These are phyloP conservation scores for Conticribra weissflogii DNA, from an alignment of 108 stramenopile genomes.

Conservation along the genomic window DNA sequence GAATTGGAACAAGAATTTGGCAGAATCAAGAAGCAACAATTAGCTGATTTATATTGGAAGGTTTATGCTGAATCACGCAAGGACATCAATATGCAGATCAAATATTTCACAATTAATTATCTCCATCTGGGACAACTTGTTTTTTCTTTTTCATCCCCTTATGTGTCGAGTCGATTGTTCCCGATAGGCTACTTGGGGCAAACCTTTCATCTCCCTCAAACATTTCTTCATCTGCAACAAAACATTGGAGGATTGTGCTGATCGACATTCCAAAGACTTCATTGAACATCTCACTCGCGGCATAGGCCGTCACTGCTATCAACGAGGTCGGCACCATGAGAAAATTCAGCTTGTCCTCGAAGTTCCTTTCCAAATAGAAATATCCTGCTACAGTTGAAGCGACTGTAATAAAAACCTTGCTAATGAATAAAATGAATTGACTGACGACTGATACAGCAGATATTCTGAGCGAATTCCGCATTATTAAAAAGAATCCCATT, in stretches of 20 bases:
- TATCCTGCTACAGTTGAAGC: slow-evolving; percentile 29
- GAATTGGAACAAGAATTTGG: no score
- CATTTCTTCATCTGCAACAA: slow-evolving; percentile 87
- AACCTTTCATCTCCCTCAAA: slow-evolving; percentile 61
- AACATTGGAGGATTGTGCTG: slow-evolving; percentile 75
- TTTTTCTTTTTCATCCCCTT: slow-evolving; percentile 16
- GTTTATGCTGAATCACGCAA: no score
- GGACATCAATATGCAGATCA: no score
- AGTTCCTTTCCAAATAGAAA: slow-evolving; percentile 27
- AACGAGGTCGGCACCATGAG: slow-evolving; percentile 36
- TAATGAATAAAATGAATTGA: slow-evolving; percentile 62
- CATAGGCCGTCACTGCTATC: slow-evolving; percentile 29
- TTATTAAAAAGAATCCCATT: slow-evolving; percentile 76
- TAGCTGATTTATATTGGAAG: no score
- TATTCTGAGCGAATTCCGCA: slow-evolving; percentile 64
- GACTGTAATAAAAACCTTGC: slow-evolving; percentile 70
- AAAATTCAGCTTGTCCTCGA: slow-evolving; percentile 24
- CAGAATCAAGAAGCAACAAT: no score
- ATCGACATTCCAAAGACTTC: slow-evolving; percentile 79
- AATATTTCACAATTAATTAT: no score
- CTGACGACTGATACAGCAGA: slow-evolving; percentile 56
- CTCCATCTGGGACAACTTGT: neutral
- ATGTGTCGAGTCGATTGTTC: slow-evolving; percentile 29
- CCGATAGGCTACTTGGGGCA: slow-evolving; percentile 34
- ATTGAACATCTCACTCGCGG: slow-evolving; percentile 69